phyloP scores from a whole-genome alignment of 441 rosid genomes.

The Bocquillonia castaneifolia region DNA sequence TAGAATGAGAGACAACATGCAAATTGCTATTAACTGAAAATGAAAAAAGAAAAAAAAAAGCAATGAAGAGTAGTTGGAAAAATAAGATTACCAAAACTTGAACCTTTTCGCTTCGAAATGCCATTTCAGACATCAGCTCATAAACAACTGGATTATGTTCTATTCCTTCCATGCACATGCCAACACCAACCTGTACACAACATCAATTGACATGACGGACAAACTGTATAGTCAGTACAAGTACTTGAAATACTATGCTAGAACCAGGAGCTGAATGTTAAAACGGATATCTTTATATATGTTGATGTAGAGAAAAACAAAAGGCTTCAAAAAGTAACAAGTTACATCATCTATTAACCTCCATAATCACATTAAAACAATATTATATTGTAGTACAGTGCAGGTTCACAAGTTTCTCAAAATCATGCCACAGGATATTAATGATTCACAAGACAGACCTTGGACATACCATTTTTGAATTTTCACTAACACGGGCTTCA shows the following conservation, averaged over 20 bases:
- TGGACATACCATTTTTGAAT: slow-evolving; percentile 79
- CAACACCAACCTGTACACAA: slow-evolving; percentile 76
- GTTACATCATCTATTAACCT: no score
- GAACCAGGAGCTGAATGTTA: slow-evolving; percentile 10
- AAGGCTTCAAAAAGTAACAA: not conserved
- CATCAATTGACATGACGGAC: slow-evolving; percentile 3
- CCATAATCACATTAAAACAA: not conserved
- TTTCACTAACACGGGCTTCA: slow-evolving; percentile 69
- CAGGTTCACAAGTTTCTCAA: slow-evolving; percentile 11
- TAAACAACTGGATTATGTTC: slow-evolving; percentile 95
- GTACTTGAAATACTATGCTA: slow-evolving; percentile 6
- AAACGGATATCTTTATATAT: no score
- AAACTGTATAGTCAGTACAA: not conserved
- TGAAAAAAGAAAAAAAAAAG: not conserved
- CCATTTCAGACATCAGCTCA: slow-evolving; percentile 95
- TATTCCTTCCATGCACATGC: slow-evolving; percentile 98
- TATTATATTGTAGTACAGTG: not conserved
- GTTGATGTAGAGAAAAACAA: not conserved
- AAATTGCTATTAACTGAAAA: not conserved
- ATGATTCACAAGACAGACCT: not conserved
- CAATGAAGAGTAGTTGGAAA: slow-evolving; percentile 7
- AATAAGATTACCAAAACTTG: slow-evolving; percentile 51
- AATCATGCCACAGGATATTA: not conserved
- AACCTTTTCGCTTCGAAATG: slow-evolving; percentile 73
- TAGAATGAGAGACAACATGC: not conserved